Conservation (phyloP, 164 flowering plant genomes). For the Magnolia changhungtana region DNA sequence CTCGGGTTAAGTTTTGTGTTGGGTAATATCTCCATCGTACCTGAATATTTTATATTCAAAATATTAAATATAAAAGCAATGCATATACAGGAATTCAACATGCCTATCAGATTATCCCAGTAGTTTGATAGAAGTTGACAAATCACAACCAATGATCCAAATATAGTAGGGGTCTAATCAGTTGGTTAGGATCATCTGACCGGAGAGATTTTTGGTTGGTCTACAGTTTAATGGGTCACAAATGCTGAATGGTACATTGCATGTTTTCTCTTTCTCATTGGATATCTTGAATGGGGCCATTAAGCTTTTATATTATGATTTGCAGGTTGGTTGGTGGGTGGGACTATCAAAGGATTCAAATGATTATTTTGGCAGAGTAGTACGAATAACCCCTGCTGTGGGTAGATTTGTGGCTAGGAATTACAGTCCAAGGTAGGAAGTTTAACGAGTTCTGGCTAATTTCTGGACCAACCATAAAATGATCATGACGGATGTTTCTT, state of each 20-base stretch:
- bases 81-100: too few species aligned
- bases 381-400: conserved; percentile 75
- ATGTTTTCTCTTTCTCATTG: background rate
- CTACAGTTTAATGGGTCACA: background rate
- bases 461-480: background rate
- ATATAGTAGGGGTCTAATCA: too few species aligned
- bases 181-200: too few species aligned
- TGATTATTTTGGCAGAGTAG: conserved; percentile 81
- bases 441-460: conserved; percentile 6
- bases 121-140: too few species aligned
- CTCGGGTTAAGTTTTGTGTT: too few species aligned
- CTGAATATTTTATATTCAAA: too few species aligned
- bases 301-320: background rate
- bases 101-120: too few species aligned
- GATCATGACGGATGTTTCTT: conserved; percentile 16
- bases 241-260: background rate
- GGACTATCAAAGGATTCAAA: conserved; percentile 72
- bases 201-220: too few species aligned
- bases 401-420: conserved; percentile 86
- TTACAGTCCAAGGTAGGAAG: conserved; percentile 81
- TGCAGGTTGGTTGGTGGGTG: conserved; percentile 99
- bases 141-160: too few species aligned
- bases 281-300: background rate
- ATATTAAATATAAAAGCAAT: too few species aligned
- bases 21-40: too few species aligned